Evolutionary conservation across 1,139 yeast genomes (phyloP).

Genomic region (Eremothecium coryli): DNA sequence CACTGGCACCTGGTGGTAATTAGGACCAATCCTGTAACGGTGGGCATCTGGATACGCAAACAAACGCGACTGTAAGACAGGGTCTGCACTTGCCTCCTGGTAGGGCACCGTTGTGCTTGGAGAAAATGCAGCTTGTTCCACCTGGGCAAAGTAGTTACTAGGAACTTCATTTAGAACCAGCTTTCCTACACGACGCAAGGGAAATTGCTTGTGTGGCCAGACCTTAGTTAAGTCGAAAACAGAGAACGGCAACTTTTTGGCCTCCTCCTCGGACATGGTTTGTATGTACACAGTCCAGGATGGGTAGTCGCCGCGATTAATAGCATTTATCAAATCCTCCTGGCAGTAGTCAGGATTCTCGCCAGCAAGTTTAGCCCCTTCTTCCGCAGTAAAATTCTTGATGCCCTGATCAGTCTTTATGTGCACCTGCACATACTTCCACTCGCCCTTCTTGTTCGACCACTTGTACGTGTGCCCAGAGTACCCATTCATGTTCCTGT

Average conservation of each 20-base stretch:
- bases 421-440: slow-evolving; percentile 61
- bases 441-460: slow-evolving; percentile 56
- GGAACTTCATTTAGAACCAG: slow-evolving; percentile 48
- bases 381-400: slow-evolving; percentile 45
- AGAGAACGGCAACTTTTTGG: slow-evolving; percentile 51
- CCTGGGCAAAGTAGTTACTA: slow-evolving; percentile 47
- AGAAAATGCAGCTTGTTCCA: slow-evolving; percentile 52
- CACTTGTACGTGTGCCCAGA: slow-evolving; percentile 68
- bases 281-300: slow-evolving; percentile 59
- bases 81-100: slow-evolving; percentile 52
- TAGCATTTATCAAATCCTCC: slow-evolving; percentile 53
- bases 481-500: slow-evolving; percentile 61
- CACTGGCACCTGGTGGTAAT: slow-evolving; percentile 60
- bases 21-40: slow-evolving; percentile 52
- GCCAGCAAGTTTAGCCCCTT: slow-evolving; percentile 50
- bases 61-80: slow-evolving; percentile 49
- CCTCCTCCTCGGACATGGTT: slow-evolving; percentile 59
- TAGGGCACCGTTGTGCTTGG: slow-evolving; percentile 54
- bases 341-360: slow-evolving; percentile 57
- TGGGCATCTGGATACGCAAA: slow-evolving; percentile 55
- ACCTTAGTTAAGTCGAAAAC: slow-evolving; percentile 61
- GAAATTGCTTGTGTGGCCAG: slow-evolving; percentile 52
- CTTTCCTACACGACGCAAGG: slow-evolving; percentile 50
- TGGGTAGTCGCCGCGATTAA: slow-evolving; percentile 51
- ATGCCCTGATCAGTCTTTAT: slow-evolving; percentile 52